These are phyloP conservation scores for Ustilago vetiveriae DNA, from an alignment of 1,284 basidiomycete genomes.

Conservation along the genomic window DNA sequence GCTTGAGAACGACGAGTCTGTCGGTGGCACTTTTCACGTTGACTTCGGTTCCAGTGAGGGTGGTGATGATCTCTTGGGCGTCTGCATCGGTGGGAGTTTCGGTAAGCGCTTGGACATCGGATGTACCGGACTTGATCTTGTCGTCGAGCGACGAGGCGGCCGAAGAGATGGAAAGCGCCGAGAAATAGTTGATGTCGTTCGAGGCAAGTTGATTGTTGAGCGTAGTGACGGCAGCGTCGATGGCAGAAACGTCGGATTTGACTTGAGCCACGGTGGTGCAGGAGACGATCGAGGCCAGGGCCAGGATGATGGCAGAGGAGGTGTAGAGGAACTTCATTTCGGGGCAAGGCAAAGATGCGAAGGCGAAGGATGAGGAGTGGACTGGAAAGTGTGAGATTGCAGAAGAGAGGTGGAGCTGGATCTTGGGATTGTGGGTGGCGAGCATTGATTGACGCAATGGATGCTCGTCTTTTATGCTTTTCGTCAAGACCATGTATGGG, in stretches of 20 bases:
- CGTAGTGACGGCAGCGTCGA: constrained; percentile 12
- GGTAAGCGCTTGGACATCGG: constrained; percentile 11
- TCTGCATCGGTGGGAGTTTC: constrained; percentile 17
- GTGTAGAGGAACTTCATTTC: constrained; percentile 17
- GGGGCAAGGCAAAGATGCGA: too few relatives aligned
- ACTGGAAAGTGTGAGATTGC: too few relatives aligned
- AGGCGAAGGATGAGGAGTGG: too few relatives aligned
- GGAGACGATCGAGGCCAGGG: constrained; percentile 12
- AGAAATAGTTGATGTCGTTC: constrained; percentile 20
- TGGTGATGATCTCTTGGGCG: constrained; percentile 13
- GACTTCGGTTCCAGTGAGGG: constrained; percentile 16
- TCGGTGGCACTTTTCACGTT: constrained; percentile 17
- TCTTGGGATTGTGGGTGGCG: too few relatives aligned
- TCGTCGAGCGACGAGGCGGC: constrained; percentile 8
- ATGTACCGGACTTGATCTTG: constrained; percentile 28
- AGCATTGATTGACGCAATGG: too few relatives aligned
- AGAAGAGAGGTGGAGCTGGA: too few relatives aligned
- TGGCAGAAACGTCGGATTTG: constrained; percentile 17
- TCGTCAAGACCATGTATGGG: too few relatives aligned
- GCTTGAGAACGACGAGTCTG: constrained; percentile 16
- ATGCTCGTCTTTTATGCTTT: too few relatives aligned
- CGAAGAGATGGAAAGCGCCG: constrained; percentile 14
- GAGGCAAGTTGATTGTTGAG: constrained; percentile 18
- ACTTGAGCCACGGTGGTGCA: constrained; percentile 15
- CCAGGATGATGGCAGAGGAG: constrained; percentile 15